Evolutionary conservation across 2,329 filamentous ascomycete species (phyloP), one percentile per base, ranked within the genome.

Genomic region (Clonostachys solani): DNA sequence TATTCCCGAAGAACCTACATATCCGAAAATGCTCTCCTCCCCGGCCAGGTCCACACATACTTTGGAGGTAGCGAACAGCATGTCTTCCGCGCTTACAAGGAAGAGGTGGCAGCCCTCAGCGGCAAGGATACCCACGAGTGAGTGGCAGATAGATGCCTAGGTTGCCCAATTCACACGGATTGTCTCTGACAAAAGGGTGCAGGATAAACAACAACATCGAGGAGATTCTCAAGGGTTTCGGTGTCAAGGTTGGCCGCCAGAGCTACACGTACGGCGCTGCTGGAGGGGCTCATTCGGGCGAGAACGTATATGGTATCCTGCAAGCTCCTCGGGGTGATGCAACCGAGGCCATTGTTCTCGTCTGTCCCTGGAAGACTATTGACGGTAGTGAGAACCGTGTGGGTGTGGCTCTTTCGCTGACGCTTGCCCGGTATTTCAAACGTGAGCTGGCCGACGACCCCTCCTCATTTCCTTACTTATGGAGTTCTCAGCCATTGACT

Each of bases 21-120:
- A 49, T 97, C 92, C 40, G 94, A 99, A 67, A 99, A 99, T 65
- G 94, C 94, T 12, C 82, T 99, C 34, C 75, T 99, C 13, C 94
- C 94, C 0, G 94, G 92, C 3, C 94, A 99, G 67, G 94, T 97
- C 9, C 92, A 97, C 69, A 96, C 94, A 2, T 99, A 99, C 68
- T 99, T 99, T 63, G 86, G 89, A 7, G 94, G 94, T 16, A 96
- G 90, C 65, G 94, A 99, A 64, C 92, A 97, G 72, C 88, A 96
- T 66, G 82, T 97, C 54, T 92, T 97, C 61, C 81, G 91, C 42
- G 94, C 90, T 8, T 97, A 95, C 65, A 83, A 87, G 60, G 84
- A 89, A 60, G 94, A 97, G 69, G 75, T 51, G 74, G 19, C 19
- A 15, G 19, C 12, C 29, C 36, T 38, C 12, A 38, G 36, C 36